Percentiles rank a stretch among this genome's conserved stretches.
These are phyloP conservation scores for Blepharisma undulans DNA, from an alignment of 169 alveolate genomes.

Conservation along the genomic window DNA sequence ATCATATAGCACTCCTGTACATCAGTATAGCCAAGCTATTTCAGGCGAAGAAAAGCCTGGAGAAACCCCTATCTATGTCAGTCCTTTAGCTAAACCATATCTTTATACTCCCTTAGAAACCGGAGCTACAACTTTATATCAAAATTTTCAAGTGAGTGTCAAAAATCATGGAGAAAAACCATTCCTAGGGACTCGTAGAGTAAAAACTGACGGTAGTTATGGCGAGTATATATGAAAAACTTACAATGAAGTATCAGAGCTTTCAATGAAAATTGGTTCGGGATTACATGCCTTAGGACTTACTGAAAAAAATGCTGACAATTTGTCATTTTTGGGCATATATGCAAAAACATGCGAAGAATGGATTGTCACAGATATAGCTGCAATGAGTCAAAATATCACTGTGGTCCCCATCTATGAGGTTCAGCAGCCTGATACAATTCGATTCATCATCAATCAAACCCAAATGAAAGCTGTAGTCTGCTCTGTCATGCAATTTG, in stretches of 20 bases:
- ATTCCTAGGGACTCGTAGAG: constrained; percentile 25
- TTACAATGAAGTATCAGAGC: constrained; percentile 30
- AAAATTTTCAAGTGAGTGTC: background rate
- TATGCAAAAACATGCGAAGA: constrained; percentile 86
- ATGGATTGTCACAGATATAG: constrained; percentile 86
- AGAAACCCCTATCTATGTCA: background rate
- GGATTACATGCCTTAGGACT: constrained; percentile 9
- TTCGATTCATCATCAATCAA: constrained; percentile 66
- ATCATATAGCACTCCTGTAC: background rate
- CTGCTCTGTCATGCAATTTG: constrained; percentile 53
- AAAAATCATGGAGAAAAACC: background rate
- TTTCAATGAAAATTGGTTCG: constrained; percentile 24
- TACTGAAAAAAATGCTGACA: constrained; percentile 30
- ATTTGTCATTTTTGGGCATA: constrained; percentile 72
- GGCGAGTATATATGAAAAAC: constrained; percentile 53
- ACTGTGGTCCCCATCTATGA: constrained; percentile 81
- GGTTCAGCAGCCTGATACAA: constrained; percentile 79
- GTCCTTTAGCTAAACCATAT: background rate
- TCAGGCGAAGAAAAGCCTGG: background rate
- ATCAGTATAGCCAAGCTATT: background rate
- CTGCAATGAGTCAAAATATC: constrained; percentile 62
- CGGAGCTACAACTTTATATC: constrained; percentile 5
- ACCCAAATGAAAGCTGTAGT: constrained; percentile 62
- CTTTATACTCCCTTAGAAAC: background rate
- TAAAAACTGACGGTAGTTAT: background rate